Evolutionary conservation across 192 early-diverging fungal genomes (phyloP), one percentile per base, ranked within the genome.

Genomic region (Linderina pennispora): DNA sequence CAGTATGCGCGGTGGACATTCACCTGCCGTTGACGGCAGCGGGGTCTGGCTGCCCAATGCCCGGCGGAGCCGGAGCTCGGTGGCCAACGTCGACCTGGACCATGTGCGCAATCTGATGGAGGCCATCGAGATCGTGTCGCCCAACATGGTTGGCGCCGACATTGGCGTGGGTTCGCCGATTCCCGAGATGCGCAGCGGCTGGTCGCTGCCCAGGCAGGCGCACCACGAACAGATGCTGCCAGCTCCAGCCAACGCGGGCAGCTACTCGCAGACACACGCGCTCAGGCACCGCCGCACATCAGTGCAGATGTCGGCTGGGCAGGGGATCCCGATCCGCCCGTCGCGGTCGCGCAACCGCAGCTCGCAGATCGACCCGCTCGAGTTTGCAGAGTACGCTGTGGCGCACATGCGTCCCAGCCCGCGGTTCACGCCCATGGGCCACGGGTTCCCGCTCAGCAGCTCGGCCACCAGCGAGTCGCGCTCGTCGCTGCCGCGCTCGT

Each of bases 51-150:
- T 46, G 34, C 28, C 28, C 13, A 21, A 32, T 8, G 32, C 38
- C 14, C 39, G 49, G 28, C 49, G 49, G 16, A 26, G 23, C n/a
- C 40, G 49, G 1, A 23, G 41, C 24, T 37, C 49, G 23, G 40
- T 38, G 20, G 15, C 49, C 2, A 42, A 21, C 10, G 50, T 60
- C 18, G 58, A 60, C 25, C 44, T 60, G 44, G 58, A 61, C 34
- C 58, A 61, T 42, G 58, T 61, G 45, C 58, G 58, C 50, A 60
- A 47, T 32, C 50, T 60, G 19, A 60, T 60, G 58, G 58, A 60
- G 49, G 58, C 58, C 3, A 52, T 60, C 19, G 58, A 60, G 44
- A 60, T 60, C 22, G 58, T 60, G 39, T 60, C 58, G 37, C 58
- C 58, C n/a, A 48, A 60, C 39, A 53, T 60, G 43, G 41, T 62